Percentiles rank a stretch among this genome's conserved stretches.
These are phyloP conservation scores for Salix purpurea DNA, from an alignment of 345 rosid species.

Conservation along the genomic window DNA sequence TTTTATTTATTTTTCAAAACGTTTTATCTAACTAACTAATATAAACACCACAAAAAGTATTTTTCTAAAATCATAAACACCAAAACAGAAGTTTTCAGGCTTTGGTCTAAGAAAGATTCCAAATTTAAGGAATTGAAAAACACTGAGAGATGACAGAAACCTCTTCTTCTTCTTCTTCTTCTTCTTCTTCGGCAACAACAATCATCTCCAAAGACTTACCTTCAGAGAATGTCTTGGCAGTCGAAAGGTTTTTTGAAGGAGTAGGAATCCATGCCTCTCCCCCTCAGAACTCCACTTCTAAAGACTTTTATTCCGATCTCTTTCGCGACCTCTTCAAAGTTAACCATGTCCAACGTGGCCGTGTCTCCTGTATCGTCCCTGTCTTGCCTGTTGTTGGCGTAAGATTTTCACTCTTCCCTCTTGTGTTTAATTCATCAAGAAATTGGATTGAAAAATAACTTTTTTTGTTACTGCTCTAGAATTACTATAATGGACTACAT, in stretches of 20 bases:
- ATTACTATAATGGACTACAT: not conserved
- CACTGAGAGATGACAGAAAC: not conserved
- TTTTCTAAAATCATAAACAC: too few relatives aligned
- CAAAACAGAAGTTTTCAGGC: too few relatives aligned
- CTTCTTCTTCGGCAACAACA: not conserved
- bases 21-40: too few relatives aligned
- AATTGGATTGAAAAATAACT: not conserved
- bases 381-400: conserved; percentile 49
- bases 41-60: too few relatives aligned
- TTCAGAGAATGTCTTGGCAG: not conserved
- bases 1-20: too few relatives aligned
- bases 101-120: too few relatives aligned
- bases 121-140: too few relatives aligned
- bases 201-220: conserved; percentile 22
- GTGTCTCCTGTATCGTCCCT: conserved; percentile 48
- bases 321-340: conserved; percentile 39
- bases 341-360: conserved; percentile 47
- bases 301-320: conserved; percentile 48
- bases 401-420: conserved; percentile 9
- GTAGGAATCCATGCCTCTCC: conserved; percentile 22
- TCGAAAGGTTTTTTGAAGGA: conserved; percentile 20
- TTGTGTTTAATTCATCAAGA: too few relatives aligned
- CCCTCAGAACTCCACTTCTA: conserved; percentile 16
- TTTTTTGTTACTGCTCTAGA: not conserved
- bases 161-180: too few relatives aligned